Percentiles rank a stretch among this genome's conserved stretches.
Conservation (phyloP, 352 stramenopile species). For the Globisporangium camurandrum region DNA sequence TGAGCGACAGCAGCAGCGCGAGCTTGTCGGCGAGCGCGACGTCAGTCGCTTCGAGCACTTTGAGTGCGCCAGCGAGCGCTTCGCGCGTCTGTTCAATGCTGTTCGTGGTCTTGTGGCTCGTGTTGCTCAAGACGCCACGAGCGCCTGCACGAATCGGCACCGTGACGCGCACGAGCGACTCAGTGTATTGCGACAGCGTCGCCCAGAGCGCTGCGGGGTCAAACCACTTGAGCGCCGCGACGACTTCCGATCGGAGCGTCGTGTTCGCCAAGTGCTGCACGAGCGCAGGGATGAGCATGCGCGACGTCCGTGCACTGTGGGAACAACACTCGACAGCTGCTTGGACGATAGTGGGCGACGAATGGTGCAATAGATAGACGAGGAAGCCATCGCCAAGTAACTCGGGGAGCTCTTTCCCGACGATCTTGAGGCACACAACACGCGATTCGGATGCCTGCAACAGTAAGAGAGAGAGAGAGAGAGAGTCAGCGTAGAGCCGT, state of each 20-base stretch:
- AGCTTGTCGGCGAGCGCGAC: conserved; percentile 71
- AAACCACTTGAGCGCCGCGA: conserved; percentile 64
- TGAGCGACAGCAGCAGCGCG: conserved; percentile 47
- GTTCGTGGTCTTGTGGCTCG: background rate
- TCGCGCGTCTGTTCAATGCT: conserved; percentile 38
- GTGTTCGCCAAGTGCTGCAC: conserved; percentile 75
- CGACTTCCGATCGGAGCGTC: conserved; percentile 51
- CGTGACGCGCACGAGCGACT: conserved; percentile 23
- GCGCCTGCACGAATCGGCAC: too few relatives aligned
- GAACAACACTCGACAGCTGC: conserved; percentile 77
- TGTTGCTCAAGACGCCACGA: too few relatives aligned
- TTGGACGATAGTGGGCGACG: conserved; percentile 60
- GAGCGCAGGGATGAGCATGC: conserved; percentile 78
- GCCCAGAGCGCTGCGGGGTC: conserved; percentile 55
- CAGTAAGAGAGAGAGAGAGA: background rate
- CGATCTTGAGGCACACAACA: conserved; percentile 75
- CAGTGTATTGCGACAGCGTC: conserved; percentile 60
- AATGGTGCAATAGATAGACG: conserved; percentile 78
- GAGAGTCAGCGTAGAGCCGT: background rate
- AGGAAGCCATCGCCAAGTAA: conserved; percentile 76
- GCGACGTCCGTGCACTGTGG: conserved; percentile 62
- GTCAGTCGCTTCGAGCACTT: conserved; percentile 44
- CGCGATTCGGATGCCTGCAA: conserved; percentile 48
- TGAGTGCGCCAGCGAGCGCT: conserved; percentile 50
- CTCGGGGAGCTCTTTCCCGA: conserved; percentile 75